Evolutionary conservation across 495 filamentous ascomycete genomes (phyloP).

Genomic region (Podospora sp.): DNA sequence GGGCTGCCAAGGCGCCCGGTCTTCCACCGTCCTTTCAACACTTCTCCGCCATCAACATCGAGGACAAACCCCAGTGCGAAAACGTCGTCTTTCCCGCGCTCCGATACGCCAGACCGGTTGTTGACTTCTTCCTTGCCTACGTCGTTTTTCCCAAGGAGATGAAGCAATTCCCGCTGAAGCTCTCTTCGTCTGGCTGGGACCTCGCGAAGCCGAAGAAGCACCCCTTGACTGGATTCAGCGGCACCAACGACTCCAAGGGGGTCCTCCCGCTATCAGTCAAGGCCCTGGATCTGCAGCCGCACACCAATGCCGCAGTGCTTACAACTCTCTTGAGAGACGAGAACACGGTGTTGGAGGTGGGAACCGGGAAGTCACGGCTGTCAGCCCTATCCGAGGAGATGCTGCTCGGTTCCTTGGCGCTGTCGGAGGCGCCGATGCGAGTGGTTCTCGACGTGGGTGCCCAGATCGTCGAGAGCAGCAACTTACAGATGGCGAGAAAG

Average conservation of each 20-base stretch:
- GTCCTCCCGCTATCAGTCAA: slow-evolving; percentile 59
- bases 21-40: slow-evolving; percentile 47
- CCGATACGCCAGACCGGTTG: slow-evolving; percentile 50
- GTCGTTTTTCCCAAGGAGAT: slow-evolving; percentile 69
- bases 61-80: slow-evolving; percentile 49
- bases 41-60: slow-evolving; percentile 61
- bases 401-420: slow-evolving; percentile 49
- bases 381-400: slow-evolving; percentile 41
- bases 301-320: slow-evolving; percentile 69
- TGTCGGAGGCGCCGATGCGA: slow-evolving; percentile 43
- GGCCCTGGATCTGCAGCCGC: slow-evolving; percentile 61
- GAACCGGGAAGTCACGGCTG: slow-evolving; percentile 19
- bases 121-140: slow-evolving; percentile 65
- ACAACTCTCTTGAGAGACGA: slow-evolving; percentile 57
- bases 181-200: slow-evolving; percentile 74
- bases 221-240: slow-evolving; percentile 68
- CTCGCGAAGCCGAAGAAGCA: slow-evolving; percentile 51
- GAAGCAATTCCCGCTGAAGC: slow-evolving; percentile 64
- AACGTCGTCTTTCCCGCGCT: slow-evolving; percentile 56
- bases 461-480: slow-evolving; percentile 67
- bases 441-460: slow-evolving; percentile 78
- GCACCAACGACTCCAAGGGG: slow-evolving; percentile 67
- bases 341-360: slow-evolving; percentile 49
- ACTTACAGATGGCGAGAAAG: slow-evolving; percentile 52
- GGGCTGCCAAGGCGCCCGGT: slow-evolving; percentile 42